These are phyloP conservation scores for Blastocladiella emersonii DNA, from an alignment of 371 early-diverging fungal genomes.

Conservation along the genomic window DNA sequence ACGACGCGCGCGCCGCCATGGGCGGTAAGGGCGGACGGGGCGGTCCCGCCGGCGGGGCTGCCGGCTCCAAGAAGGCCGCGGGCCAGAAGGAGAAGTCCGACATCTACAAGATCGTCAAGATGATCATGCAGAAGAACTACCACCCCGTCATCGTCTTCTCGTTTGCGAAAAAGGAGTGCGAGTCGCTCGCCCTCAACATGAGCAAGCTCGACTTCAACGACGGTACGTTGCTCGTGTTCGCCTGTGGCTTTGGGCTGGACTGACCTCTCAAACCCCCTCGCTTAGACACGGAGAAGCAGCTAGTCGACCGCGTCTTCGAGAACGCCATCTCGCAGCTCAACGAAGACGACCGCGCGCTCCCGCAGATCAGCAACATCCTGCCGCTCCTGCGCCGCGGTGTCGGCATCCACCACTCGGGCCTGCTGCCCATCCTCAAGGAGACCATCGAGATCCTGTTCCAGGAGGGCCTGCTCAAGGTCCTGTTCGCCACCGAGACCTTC, in stretches of 20 bases:
- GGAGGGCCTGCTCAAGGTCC: conserved; percentile 93
- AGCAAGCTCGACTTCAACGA: conserved; percentile 88
- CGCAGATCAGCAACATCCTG: conserved; percentile 89
- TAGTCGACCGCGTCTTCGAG: conserved; percentile 75
- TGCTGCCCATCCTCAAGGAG: conserved; percentile 98
- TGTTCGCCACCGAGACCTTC: conserved; percentile 99
- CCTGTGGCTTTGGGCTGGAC: not conserved
- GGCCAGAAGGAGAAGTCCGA: conserved; percentile 39
- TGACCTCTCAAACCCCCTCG: not conserved
- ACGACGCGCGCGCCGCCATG: conserved; percentile 29
- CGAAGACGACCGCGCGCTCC: conserved; percentile 89
- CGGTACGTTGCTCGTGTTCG: conserved; percentile 19
- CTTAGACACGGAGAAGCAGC: conserved; percentile 65
- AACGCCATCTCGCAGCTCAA: conserved; percentile 83
- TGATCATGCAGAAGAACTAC: conserved; percentile 85
- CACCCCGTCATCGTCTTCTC: conserved; percentile 99
- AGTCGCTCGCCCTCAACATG: conserved; percentile 79
- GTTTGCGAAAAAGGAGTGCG: conserved; percentile 96
- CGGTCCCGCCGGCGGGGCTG: conserved; percentile 15
- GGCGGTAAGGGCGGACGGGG: conserved; percentile 19
- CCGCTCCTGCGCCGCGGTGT: conserved; percentile 94
- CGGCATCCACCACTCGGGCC: conserved; percentile 99
- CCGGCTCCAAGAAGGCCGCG: conserved; percentile 18
- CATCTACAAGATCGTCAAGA: conserved; percentile 84
- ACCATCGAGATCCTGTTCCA: conserved; percentile 99